phyloP scores from a whole-genome alignment of 768 basidiomycete species.

The Leccinellum rugosiceps region DNA sequence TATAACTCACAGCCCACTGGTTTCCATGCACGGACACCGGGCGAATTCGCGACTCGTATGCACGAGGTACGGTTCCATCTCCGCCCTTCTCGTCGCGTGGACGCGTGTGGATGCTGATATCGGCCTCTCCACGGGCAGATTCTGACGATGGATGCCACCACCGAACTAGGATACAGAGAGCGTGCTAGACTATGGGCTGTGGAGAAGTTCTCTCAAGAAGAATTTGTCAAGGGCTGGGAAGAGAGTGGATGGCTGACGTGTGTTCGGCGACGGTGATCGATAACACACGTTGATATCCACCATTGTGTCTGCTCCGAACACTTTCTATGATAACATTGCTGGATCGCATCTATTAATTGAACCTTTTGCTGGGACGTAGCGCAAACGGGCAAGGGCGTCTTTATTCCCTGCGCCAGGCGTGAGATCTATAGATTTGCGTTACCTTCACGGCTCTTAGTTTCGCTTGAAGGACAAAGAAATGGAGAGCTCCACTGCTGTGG shows the following conservation, averaged over 20 bases:
- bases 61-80: conserved; percentile 40
- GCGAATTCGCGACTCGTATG: conserved; percentile 65
- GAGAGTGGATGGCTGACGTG: conserved; percentile 54
- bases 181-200: conserved; percentile 71
- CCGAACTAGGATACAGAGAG: conserved; percentile 59
- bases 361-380: not conserved
- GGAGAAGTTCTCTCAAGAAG: conserved; percentile 68
- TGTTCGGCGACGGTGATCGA: conserved; percentile 9
- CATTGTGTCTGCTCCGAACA: not conserved
- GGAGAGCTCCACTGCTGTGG: not conserved
- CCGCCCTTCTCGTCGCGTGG: conserved; percentile 2
- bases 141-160: conserved; percentile 51
- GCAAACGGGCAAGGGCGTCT: not conserved
- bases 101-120: conserved; percentile 6
- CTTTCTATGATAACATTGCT: not conserved
- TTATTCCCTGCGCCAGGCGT: not conserved
- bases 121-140: conserved; percentile 14
- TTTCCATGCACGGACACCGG: conserved; percentile 70
- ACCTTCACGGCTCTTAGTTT: not conserved
- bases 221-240: conserved; percentile 78
- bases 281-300: not conserved
- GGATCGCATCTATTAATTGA: not conserved
- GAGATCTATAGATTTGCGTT: not conserved
- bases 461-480: not conserved
- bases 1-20: conserved; percentile 72